phyloP scores from a whole-genome alignment of 2,329 filamentous ascomycete genomes.

The Colletotrichum sp. region DNA sequence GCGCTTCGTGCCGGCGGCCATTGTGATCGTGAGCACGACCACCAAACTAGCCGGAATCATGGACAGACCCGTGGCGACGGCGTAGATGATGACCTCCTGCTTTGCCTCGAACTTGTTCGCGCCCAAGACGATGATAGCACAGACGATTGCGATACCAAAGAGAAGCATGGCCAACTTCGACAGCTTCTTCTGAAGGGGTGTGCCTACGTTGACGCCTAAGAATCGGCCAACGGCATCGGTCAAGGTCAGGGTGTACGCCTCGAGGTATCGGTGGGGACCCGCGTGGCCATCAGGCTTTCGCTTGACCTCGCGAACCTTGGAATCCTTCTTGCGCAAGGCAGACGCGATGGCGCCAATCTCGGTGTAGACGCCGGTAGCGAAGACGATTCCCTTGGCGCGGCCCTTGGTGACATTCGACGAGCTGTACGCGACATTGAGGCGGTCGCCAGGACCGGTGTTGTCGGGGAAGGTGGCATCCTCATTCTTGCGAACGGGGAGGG shows the following conservation, averaged over 20 bases:
- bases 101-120: constrained; percentile 58
- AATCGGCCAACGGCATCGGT: constrained; percentile 64
- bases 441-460: constrained; percentile 63
- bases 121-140: constrained; percentile 68
- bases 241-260: constrained; percentile 45
- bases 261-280: constrained; percentile 50
- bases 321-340: constrained; percentile 60
- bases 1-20: constrained; percentile 62
- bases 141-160: constrained; percentile 67
- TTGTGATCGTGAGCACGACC: constrained; percentile 71
- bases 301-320: constrained; percentile 47
- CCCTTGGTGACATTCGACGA: constrained; percentile 69
- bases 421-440: constrained; percentile 66
- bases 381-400: constrained; percentile 63
- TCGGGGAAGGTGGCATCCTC: constrained; percentile 51
- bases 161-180: constrained; percentile 68
- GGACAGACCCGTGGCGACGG: constrained; percentile 61
- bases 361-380: constrained; percentile 63
- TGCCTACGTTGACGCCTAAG: constrained; percentile 68
- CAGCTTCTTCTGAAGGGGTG: constrained; percentile 70
- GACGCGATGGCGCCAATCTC: constrained; percentile 69
- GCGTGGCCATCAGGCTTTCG: constrained; percentile 51
- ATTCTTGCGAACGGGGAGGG: constrained; percentile 61
- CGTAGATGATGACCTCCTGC: constrained; percentile 67
- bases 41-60: constrained; percentile 70